A percentile compares a stretch with the other conserved stretches of the same genome.
Conservation (phyloP, 495 filamentous ascomycete genomes). For the Neurospora tetraspora region DNA sequence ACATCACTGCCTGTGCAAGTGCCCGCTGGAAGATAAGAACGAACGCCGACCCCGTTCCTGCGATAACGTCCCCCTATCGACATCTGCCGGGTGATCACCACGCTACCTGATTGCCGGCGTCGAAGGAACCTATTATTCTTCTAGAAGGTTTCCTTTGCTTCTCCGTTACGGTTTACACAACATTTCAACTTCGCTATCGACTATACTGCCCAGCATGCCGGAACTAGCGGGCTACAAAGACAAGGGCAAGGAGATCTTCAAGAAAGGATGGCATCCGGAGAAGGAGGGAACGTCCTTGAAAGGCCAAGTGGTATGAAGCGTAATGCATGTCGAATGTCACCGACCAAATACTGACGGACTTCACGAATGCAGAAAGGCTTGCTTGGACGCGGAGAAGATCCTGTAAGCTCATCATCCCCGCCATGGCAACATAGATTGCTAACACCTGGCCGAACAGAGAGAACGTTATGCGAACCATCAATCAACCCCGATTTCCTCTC, state of each 20-base stretch:
- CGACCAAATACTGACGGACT: background rate
- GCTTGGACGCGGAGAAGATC: constrained; percentile 25
- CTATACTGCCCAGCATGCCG: background rate
- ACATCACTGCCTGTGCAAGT: constrained; percentile 5
- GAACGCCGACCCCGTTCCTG: background rate
- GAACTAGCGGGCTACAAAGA: background rate
- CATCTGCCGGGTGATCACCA: background rate
- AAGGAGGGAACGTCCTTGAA: constrained; percentile 28
- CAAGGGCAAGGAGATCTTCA: constrained; percentile 28
- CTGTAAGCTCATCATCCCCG: background rate
- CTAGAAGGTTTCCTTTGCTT: background rate
- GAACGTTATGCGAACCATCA: background rate
- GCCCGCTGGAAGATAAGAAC: background rate
- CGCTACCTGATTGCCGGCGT: background rate
- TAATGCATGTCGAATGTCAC: background rate
- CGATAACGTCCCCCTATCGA: background rate
- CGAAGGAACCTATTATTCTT: background rate
- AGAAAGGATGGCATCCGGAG: constrained; percentile 35
- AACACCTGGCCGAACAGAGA: background rate
- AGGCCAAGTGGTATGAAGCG: constrained; percentile 29
- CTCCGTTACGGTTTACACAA: background rate
- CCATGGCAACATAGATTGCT: background rate
- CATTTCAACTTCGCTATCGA: background rate
- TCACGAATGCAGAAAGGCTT: constrained; percentile 30
- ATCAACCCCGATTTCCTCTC: constrained; percentile 52